phyloP scores from a whole-genome alignment of 2,329 filamentous ascomycete genomes.

The Epichloe uncinata region DNA sequence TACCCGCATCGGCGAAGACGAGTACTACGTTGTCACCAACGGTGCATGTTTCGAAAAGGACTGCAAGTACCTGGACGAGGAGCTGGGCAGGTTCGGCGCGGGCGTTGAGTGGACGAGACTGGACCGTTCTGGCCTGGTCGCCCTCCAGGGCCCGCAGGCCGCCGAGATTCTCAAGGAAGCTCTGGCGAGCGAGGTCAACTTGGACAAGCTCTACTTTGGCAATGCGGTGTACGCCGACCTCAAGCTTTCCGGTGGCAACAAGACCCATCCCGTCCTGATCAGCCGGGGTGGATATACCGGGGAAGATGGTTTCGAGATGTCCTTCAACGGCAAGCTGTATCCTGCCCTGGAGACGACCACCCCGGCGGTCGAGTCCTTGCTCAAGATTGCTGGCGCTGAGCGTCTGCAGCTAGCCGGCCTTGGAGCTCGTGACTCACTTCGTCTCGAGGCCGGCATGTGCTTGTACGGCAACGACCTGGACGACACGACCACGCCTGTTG shows the following conservation, averaged over 20 bases:
- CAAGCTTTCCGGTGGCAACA: constrained; percentile 38
- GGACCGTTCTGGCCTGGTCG: constrained; percentile 64
- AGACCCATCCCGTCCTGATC: constrained; percentile 41
- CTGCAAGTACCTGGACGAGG: constrained; percentile 56
- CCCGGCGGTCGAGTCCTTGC: constrained; percentile 52
- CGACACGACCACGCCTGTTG: constrained; percentile 52
- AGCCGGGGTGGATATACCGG: constrained; percentile 91
- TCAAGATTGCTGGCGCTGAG: constrained; percentile 47
- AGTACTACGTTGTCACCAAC: constrained; percentile 92
- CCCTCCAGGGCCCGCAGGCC: constrained; percentile 76
- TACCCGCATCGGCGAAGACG: constrained; percentile 58
- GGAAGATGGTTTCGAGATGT: constrained; percentile 96
- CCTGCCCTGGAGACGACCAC: constrained; percentile 28
- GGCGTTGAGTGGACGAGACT: constrained; percentile 55
- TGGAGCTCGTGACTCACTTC: constrained; percentile 79
- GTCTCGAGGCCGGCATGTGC: constrained; percentile 96
- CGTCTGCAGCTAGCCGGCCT: constrained; percentile 70
- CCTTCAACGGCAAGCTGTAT: constrained; percentile 42
- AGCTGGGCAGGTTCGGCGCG: constrained; percentile 47
- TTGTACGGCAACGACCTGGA: constrained; percentile 98
- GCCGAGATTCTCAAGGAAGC: constrained; percentile 53
- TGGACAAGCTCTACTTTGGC: constrained; percentile 71
- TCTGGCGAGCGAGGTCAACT: constrained; percentile 40
- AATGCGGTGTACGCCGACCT: constrained; percentile 55
- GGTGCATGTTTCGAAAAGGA: constrained; percentile 88